phyloP scores from a whole-genome alignment of 2,329 filamentous ascomycete species.

The Fusarium fujikuroi region DNA sequence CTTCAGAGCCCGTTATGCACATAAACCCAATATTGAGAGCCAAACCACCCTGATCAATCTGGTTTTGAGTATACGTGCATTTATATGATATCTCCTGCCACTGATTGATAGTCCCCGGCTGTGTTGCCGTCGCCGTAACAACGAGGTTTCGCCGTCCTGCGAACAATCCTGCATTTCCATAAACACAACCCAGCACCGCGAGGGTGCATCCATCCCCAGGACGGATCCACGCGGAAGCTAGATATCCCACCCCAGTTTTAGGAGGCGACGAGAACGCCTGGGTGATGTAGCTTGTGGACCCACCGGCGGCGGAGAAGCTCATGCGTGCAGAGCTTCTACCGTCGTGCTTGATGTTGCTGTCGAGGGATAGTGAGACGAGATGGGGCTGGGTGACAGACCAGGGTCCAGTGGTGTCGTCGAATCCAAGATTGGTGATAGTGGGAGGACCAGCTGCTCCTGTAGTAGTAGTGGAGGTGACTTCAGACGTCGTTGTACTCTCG shows the following conservation, averaged over 20 bases:
- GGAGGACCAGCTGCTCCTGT: neutral
- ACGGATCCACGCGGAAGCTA: neutral
- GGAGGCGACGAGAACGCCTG: fast-evolving
- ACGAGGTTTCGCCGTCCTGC: neutral
- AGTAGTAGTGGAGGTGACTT: neutral
- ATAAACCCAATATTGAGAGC: neutral
- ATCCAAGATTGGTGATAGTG: neutral
- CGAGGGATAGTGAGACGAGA: neutral
- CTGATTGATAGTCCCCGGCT: neutral
- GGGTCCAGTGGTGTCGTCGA: neutral
- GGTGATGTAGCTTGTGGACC: neutral
- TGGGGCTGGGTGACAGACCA: neutral
- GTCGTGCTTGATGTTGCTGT: neutral
- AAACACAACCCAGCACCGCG: neutral
- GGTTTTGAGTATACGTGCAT: neutral
- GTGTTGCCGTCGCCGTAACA: neutral
- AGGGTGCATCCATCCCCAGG: neutral
- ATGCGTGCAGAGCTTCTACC: neutral
- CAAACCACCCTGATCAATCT: neutral
- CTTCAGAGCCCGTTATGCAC: neutral
- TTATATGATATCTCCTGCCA: neutral
- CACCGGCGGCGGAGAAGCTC: neutral
- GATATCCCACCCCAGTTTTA: neutral
- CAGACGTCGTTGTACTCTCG: neutral
- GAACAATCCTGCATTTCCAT: neutral